Percentiles rank a stretch among this genome's conserved stretches.
Conservation (phyloP, 2,329 filamentous ascomycete species). For the Penicillium sp. region DNA sequence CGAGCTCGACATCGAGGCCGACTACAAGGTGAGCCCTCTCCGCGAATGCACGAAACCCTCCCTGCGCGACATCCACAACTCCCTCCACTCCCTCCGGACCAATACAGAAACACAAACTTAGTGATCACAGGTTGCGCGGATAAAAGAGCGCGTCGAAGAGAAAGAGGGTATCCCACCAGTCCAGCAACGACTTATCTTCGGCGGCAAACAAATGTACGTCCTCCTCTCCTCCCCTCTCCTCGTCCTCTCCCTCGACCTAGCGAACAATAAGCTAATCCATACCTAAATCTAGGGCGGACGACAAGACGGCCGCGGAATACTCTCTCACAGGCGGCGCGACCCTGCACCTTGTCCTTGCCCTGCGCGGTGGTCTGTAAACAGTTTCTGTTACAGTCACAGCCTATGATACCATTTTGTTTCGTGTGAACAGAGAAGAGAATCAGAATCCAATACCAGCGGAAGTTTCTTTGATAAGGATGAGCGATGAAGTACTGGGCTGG, state of each 20-base stretch:
- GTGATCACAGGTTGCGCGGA: conserved; percentile 77
- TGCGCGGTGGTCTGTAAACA: conserved; percentile 64
- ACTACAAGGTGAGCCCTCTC: conserved; percentile 73
- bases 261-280: background rate
- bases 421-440: too few relatives aligned
- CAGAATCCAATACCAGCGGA: background rate
- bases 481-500: too few relatives aligned
- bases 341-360: conserved; percentile 90
- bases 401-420: conserved; percentile 22
- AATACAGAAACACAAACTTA: background rate
- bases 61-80: background rate
- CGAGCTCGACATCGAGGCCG: conserved; percentile 92
- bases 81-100: background rate
- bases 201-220: conserved; percentile 93
- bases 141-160: conserved; percentile 99
- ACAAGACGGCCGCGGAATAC: conserved; percentile 91
- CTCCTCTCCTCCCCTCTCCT: background rate
- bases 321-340: conserved; percentile 89
- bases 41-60: too few relatives aligned
- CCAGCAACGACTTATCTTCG: conserved; percentile 93
- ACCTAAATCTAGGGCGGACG: conserved; percentile 75
- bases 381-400: too few relatives aligned
- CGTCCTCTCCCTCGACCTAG: background rate
- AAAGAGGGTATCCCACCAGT: conserved; percentile 98
- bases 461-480: too few relatives aligned